Percentiles rank a stretch among this genome's conserved stretches.
These are phyloP conservation scores for Perilla frutescens DNA, from an alignment of 257 asterid genomes.

Conservation along the genomic window DNA sequence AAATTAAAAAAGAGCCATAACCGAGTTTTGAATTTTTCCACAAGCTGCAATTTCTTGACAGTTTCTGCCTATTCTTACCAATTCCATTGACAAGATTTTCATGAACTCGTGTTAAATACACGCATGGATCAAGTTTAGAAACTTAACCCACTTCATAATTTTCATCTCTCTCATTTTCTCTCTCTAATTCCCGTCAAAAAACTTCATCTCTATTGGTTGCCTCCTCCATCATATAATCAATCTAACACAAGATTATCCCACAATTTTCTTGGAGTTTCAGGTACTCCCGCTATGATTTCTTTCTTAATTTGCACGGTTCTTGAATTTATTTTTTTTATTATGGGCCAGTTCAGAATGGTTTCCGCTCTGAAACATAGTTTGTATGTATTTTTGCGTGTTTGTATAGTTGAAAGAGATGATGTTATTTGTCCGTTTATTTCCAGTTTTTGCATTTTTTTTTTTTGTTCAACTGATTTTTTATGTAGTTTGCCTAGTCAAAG, in stretches of 20 bases:
- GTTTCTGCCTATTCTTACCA: constrained; percentile 37
- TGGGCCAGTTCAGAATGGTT: constrained; percentile 18
- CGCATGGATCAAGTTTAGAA: neutral
- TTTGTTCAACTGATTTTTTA: constrained; percentile 24
- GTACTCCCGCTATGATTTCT: constrained; percentile 36
- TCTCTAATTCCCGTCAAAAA: constrained; percentile 23
- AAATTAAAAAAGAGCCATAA: constrained; percentile 6
- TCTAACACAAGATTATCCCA: constrained; percentile 24
- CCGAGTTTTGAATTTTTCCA: constrained; percentile 44
- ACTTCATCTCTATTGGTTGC: constrained; percentile 15
- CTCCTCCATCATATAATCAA: neutral
- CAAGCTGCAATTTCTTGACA: constrained; percentile 42
- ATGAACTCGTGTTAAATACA: constrained; percentile 6
- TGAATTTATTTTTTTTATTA: constrained; percentile 5
- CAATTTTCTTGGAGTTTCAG: constrained; percentile 36
- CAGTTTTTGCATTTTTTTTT: neutral
- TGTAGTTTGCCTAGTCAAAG: neutral
- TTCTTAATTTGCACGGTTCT: constrained; percentile 17
- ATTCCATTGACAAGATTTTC: constrained; percentile 31
- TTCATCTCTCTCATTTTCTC: constrained; percentile 2
- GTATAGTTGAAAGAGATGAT: constrained; percentile 9
- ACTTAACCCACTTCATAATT: constrained; percentile 25
- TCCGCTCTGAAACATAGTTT: neutral
- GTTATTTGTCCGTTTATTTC: constrained; percentile 16
- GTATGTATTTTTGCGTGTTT: neutral